Evolutionary conservation across 495 filamentous ascomycete genomes (phyloP).

Genomic region (Penicillium bialowiezense): DNA sequence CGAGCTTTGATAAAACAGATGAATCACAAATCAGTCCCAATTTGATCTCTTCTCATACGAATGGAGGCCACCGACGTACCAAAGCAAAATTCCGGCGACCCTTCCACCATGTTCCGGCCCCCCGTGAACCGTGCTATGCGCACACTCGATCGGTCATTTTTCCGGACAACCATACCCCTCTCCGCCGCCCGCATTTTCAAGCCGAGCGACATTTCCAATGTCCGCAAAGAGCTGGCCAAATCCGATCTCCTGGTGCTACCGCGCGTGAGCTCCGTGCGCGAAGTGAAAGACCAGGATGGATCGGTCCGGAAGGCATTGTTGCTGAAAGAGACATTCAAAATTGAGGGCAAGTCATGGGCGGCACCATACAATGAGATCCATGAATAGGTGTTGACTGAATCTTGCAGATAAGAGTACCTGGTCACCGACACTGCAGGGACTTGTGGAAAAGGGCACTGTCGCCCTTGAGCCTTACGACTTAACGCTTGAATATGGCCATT

Average conservation of each 20-base stretch:
- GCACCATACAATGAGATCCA: slow-evolving; percentile 41
- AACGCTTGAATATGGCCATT: slow-evolving; percentile 76
- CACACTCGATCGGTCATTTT: slow-evolving; percentile 77
- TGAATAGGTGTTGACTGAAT: slow-evolving; percentile 10
- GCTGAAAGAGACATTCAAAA: slow-evolving; percentile 64
- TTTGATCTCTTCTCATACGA: slow-evolving; percentile 10
- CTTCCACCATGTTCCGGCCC: slow-evolving; percentile 66
- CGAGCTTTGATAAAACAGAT: slow-evolving; percentile 3
- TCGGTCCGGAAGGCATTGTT: slow-evolving; percentile 69
- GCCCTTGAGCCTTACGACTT: slow-evolving; percentile 71
- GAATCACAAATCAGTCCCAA: slow-evolving; percentile 2
- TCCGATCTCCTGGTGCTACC: slow-evolving; percentile 60
- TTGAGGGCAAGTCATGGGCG: slow-evolving; percentile 57
- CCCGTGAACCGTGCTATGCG: slow-evolving; percentile 79
- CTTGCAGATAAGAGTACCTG: slow-evolving; percentile 70
- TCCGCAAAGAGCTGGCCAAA: slow-evolving; percentile 56
- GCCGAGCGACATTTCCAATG: slow-evolving; percentile 63
- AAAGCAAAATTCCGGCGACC: slow-evolving; percentile 24
- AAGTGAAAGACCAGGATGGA: slow-evolving; percentile 46
- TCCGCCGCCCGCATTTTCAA: slow-evolving; percentile 78
- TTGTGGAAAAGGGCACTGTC: slow-evolving; percentile 63
- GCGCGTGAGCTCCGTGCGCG: slow-evolving; percentile 55
- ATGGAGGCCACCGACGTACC: slow-evolving; percentile 28
- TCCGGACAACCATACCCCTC: slow-evolving; percentile 68
- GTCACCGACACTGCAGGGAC: slow-evolving; percentile 63